Evolutionary conservation across 2,329 filamentous ascomycete genomes (phyloP), one percentile per base, ranked within the genome.

Genomic region (Arthrobotrys pseudoclavata): DNA sequence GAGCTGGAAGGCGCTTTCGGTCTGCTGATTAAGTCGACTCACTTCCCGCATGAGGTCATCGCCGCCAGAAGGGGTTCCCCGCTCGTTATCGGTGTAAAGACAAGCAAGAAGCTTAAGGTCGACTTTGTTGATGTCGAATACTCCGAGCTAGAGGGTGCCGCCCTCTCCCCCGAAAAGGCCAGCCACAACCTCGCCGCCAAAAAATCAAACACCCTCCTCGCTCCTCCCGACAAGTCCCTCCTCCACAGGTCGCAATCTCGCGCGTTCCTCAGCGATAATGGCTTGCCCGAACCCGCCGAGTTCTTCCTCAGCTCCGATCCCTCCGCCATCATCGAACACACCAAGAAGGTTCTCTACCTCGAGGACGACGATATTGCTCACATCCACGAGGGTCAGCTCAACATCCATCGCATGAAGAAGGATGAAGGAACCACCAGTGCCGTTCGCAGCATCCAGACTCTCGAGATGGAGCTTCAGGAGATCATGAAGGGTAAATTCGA

Each of bases 401-500:
- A 99, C 89, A 99, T 99, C 83, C 96, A 99, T 88, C 93, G 96
- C 84, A 88, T 98, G 82, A 94, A 92, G 86, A 98, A 98, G 90
- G 92, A 94, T 82, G 95, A 98, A 84, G 95, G 95, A 81, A 79
- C 79, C 42, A 94, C 92, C 83, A 97, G 93, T 86, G 97, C 98
- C 84, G 94, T 98, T 82, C 94, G 96, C 84, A 93, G 92, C 82
- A 99, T 99, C 84, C 96, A 99, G 89, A 99, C 96, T 69, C 90
- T 99, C 70, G 96, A 99, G 88, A 92, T 99, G 62, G 94, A 99
- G 88, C 91, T 99, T 80, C 96, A 99, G 87, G 94, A 99, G 88
- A 99, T 99, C 86, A 99, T 99, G 96, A 99, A 99, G 91, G 96
- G 96, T 85, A 96, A 96, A 84, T 99, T 98, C 86, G 96, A 99